Evolutionary conservation across 2,329 filamentous ascomycete genomes (phyloP).

Genomic region (Pseudonectria buxi): DNA sequence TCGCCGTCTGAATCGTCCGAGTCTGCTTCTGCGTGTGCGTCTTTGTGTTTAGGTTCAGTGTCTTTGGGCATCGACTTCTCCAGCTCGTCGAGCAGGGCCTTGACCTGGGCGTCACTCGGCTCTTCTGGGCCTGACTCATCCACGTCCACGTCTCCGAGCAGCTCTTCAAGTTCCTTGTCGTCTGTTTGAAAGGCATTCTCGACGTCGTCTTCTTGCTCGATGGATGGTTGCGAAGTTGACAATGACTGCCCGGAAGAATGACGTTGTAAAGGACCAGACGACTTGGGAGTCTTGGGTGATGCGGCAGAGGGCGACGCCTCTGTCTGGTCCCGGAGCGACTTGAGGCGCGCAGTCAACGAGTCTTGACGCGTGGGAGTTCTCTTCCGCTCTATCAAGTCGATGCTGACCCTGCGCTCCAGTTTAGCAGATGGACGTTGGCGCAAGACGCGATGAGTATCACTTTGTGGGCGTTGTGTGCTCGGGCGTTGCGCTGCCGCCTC

Average conservation of each 20-base stretch:
- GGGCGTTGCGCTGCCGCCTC: constrained; percentile 29
- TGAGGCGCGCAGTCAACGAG: constrained; percentile 44
- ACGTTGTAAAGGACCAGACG: background rate
- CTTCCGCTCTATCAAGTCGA: constrained; percentile 35
- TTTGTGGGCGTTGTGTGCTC: constrained; percentile 30
- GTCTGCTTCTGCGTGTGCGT: constrained; percentile 7
- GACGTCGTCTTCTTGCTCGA: constrained; percentile 25
- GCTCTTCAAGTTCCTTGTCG: constrained; percentile 46
- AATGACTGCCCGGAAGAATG: background rate
- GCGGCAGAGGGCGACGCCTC: constrained; percentile 18
- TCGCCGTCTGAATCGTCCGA: constrained; percentile 46
- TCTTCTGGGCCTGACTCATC: constrained; percentile 22
- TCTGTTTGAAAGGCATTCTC: constrained; percentile 39
- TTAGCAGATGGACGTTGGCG: too few relatives aligned
- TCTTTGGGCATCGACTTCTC: constrained; percentile 27
- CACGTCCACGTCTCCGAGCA: constrained; percentile 37
- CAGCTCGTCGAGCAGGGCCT: constrained; percentile 31
- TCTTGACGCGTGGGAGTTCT: constrained; percentile 43
- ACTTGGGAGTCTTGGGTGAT: background rate
- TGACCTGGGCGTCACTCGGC: constrained; percentile 27
- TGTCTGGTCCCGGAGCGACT: constrained; percentile 39
- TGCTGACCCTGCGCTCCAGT: constrained; percentile 22
- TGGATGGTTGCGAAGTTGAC: background rate
- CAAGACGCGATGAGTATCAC: constrained; percentile 19
- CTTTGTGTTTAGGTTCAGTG: constrained; percentile 3